These are phyloP conservation scores for Fusarium sp. DNA, from an alignment of 2,329 filamentous ascomycete genomes.

Conservation along the genomic window DNA sequence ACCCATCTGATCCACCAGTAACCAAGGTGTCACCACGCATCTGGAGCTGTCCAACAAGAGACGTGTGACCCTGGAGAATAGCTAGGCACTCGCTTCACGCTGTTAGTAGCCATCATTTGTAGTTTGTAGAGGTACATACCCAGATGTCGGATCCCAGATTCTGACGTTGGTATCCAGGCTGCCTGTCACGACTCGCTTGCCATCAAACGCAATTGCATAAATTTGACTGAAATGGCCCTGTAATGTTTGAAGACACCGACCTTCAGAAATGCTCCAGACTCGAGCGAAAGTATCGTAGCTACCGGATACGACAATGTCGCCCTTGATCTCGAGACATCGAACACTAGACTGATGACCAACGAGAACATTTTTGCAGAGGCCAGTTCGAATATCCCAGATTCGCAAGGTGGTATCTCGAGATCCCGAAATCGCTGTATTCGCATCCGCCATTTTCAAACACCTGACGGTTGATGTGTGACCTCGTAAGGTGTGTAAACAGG, in stretches of 20 bases:
- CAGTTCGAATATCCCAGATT: constrained; percentile 93
- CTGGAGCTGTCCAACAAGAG: constrained; percentile 94
- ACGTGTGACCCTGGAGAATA: constrained; percentile 96
- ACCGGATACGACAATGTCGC: constrained; percentile 96
- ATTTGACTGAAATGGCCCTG: constrained; percentile 98
- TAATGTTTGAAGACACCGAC: constrained; percentile 89
- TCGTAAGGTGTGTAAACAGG: constrained; percentile 83
- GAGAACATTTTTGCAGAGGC: constrained; percentile 89
- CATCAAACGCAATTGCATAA: constrained; percentile 98
- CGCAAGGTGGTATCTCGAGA: constrained; percentile 94
- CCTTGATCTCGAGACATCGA: constrained; percentile 93
- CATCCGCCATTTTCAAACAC: constrained; percentile 97
- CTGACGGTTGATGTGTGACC: constrained; percentile 97
- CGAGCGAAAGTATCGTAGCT: constrained; percentile 97
- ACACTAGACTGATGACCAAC: constrained; percentile 97
- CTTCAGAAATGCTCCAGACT: constrained; percentile 98
- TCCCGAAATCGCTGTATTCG: constrained; percentile 93
- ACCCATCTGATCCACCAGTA: constrained; percentile 95
- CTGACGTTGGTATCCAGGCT: constrained; percentile 96
- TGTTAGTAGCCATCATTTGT: constrained; percentile 48
- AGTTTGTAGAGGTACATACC: constrained; percentile 66
- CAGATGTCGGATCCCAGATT: constrained; percentile 93
- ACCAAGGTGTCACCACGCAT: constrained; percentile 95
- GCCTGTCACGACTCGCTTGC: constrained; percentile 90
- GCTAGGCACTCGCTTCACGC: constrained; percentile 79